Conservation (phyloP, 2,329 filamentous ascomycete species). For the Pochonia chlamydosporia region DNA sequence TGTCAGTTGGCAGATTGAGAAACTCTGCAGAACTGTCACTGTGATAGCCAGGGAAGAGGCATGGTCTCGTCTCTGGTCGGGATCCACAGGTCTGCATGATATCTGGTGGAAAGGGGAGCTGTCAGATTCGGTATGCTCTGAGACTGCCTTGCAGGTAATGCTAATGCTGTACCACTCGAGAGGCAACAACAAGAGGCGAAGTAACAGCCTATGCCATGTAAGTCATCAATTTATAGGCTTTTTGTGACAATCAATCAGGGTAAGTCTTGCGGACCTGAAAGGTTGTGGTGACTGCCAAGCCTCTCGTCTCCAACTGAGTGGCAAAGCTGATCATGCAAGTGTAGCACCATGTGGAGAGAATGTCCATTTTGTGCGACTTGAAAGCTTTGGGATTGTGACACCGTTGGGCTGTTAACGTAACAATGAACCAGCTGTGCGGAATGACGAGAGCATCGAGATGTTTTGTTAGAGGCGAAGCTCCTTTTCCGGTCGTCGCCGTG, state of each 20-base stretch:
- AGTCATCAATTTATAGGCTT: background rate
- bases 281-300: background rate
- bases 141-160: background rate
- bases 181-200: background rate
- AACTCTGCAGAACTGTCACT: background rate
- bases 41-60: background rate
- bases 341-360: no score
- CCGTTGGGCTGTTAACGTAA: no score
- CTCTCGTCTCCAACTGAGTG: background rate
- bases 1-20: background rate
- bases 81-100: background rate
- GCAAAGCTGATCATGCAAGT: no score
- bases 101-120: background rate
- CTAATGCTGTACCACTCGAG: background rate
- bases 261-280: background rate
- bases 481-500: no score
- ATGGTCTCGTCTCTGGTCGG: no score
- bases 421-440: no score
- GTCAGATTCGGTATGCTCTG: background rate
- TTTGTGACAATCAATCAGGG: background rate
- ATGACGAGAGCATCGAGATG: no score
- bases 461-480: no score
- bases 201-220: background rate
- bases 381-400: no score
- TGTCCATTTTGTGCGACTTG: no score